A percentile compares a stretch with the other conserved stretches of the same genome.
phyloP scores from a whole-genome alignment of 768 basidiomycete genomes.

The Psilocybe azurescens region DNA sequence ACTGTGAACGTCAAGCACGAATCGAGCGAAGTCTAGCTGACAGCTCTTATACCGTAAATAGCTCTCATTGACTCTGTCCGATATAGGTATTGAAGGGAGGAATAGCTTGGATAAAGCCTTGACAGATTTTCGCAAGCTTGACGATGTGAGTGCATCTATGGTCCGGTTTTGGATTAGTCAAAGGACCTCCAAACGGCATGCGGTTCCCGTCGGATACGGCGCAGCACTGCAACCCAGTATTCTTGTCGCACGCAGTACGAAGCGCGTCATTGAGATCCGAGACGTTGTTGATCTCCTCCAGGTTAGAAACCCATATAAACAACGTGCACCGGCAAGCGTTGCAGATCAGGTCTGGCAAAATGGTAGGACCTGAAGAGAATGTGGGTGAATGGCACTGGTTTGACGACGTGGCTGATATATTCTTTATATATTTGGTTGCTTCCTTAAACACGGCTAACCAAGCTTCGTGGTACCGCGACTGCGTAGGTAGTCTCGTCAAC shows the following conservation, averaged over 20 bases:
- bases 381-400: background rate
- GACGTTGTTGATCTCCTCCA: conserved; percentile 2
- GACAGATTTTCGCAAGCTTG: conserved; percentile 1
- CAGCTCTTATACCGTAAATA: no score
- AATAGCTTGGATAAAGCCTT: background rate
- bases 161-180: background rate
- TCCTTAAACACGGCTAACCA: conserved; percentile 9
- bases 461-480: conserved; percentile 15
- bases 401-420: background rate
- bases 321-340: conserved; percentile 8
- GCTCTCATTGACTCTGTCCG: background rate
- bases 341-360: background rate
- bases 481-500: background rate
- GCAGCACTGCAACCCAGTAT: background rate
- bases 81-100: background rate
- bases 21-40: no score
- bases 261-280: background rate
- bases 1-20: no score
- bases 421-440: conserved; percentile 3
- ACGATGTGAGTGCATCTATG: conserved; percentile 7
- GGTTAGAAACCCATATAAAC: conserved; percentile 3
- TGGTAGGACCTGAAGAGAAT: background rate
- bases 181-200: background rate
- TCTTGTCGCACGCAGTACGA: background rate
- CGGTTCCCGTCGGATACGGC: background rate